Percentiles rank a stretch among this genome's conserved stretches.
Conservation (phyloP, 768 basidiomycete species). For the Pleurotus platypus region DNA sequence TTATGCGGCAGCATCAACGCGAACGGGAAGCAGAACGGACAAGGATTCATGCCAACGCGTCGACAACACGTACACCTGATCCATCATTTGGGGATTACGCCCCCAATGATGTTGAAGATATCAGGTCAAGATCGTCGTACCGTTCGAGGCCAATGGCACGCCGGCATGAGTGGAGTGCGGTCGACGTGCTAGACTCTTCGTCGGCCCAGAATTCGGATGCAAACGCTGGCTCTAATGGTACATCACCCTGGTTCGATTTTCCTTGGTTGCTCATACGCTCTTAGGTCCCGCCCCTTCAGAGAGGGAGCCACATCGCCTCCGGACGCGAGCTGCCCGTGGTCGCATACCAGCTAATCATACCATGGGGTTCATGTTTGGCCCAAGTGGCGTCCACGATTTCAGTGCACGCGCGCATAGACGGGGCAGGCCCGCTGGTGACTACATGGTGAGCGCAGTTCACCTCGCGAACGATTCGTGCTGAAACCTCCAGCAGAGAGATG, state of each 20-base stretch:
- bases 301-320: background rate
- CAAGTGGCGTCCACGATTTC: slow-evolving; percentile 11
- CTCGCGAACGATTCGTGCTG: background rate
- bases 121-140: background rate
- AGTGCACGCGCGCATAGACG: slow-evolving; percentile 14
- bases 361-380: slow-evolving; percentile 14
- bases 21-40: slow-evolving; percentile 11
- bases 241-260: background rate
- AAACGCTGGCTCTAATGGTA: too few species aligned
- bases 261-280: background rate
- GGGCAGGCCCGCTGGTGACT: slow-evolving; percentile 35
- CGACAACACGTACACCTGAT: background rate
- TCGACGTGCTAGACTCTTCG: too few species aligned
- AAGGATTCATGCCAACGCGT: background rate
- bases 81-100: background rate
- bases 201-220: too few species aligned
- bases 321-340: background rate
- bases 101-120: background rate
- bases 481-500: slow-evolving; percentile 51
- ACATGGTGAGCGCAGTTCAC: slow-evolving; percentile 41
- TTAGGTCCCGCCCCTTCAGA: background rate
- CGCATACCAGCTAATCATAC: background rate
- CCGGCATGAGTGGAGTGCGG: background rate
- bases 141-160: background rate
- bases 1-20: slow-evolving; percentile 22